Evolutionary conservation across 768 basidiomycete genomes (phyloP).

Genomic region (Podaxis sp.): DNA sequence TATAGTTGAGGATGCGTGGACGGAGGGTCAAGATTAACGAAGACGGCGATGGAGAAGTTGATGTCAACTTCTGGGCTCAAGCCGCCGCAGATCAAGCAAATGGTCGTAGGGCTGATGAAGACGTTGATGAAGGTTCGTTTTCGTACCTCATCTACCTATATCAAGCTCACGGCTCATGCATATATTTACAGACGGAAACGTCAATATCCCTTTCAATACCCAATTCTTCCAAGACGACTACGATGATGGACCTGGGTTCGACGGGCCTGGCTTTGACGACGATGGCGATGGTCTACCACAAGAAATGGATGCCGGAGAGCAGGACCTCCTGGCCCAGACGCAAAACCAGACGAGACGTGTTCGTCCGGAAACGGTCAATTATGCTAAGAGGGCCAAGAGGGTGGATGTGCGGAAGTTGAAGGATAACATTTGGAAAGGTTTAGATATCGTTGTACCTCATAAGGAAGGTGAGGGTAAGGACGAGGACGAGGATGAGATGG

Average conservation of each 20-base stretch:
- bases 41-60: conserved; percentile 82
- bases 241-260: conserved; percentile 77
- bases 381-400: conserved; percentile 92
- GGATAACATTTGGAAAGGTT: conserved; percentile 95
- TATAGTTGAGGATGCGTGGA: conserved; percentile 87
- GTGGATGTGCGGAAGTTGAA: conserved; percentile 97
- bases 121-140: conserved; percentile 63
- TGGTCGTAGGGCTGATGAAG: conserved; percentile 32
- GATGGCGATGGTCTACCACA: conserved; percentile 37
- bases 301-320: conserved; percentile 57
- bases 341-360: conserved; percentile 75
- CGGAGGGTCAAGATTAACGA: conserved; percentile 57
- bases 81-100: conserved; percentile 83
- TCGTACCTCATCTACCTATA: not conserved
- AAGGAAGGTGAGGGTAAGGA: conserved; percentile 40
- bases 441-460: conserved; percentile 68
- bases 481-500: conserved; percentile 51
- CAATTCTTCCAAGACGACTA: conserved; percentile 96
- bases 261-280: conserved; percentile 52
- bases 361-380: conserved; percentile 87
- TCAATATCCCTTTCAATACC: conserved; percentile 82
- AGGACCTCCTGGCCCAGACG: conserved; percentile 85
- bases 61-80: conserved; percentile 97
- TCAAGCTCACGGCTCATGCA: not conserved
- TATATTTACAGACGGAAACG: conserved; percentile 41